Base-by-base conservation (phyloP, 2,329 filamentous ascomycete species). In the Microdochium paspali region DNA sequence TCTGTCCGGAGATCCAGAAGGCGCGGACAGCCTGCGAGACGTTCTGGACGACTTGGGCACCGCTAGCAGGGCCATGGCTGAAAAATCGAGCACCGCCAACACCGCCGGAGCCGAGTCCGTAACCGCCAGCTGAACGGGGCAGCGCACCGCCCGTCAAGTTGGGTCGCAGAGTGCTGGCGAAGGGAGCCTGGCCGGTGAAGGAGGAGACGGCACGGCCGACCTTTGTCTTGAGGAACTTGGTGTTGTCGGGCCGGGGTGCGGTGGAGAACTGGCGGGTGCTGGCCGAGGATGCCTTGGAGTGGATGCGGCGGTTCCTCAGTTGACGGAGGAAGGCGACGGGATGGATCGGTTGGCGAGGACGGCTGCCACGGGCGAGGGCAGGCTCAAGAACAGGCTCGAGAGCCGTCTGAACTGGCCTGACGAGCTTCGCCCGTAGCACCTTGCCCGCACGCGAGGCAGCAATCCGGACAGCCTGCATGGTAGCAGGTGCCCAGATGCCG, bases 21-120 rank as follows among this genome's bases (percentile, higher is more conserved):
- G 90, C 90, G 47, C 93, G 82, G 59, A 97, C 84, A 4, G 90
- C 93, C 56, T 90, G 84, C 12, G 89, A 95, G n/a, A 96, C 91
- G 66, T 95, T 95, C 65, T 93, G 86, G 46, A 97, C 80, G 44
- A 97, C 89, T 64, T 97, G 88, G 1, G 90, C 89, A 32, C 89
- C 90, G 7, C 84, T 80, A 10, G 87, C 85, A 1, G 91, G 89
- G 1, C 82, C 80, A 67, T 96, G 90, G 1, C 89, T 94, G 69
- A 97, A 97, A 71, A 91, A 91, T 54, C 91, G 79, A 23, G 83
- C 81, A 42, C 85, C 87, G 54, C 86, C 82, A 49, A 80, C 64
- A 44, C 82, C 76, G 26, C 84, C 84, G 45, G 82, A 79, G 25
- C 87, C 87, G 32, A 87, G 69, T 53, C 76, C 76, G 62, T 98